A percentile compares a stretch with the other conserved stretches of the same genome.
These are phyloP conservation scores for Haplosporangium gracile DNA, from an alignment of 192 early-diverging fungal species.

Conservation along the genomic window DNA sequence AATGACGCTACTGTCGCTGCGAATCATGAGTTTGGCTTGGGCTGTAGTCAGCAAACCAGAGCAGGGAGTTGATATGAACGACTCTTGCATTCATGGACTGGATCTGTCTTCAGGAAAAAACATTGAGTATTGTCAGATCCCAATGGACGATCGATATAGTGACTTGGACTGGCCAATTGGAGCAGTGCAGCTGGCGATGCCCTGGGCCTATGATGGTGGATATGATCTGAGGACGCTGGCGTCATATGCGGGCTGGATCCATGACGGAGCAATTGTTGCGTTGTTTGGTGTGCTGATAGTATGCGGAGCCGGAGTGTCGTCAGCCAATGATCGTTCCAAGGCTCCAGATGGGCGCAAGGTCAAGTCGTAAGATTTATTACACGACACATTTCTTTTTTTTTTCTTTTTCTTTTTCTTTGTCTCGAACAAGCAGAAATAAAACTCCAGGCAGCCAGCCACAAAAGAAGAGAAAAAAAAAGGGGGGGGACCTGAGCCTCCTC, in stretches of 20 bases:
- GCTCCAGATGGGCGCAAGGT: background rate
- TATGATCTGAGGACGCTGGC: background rate
- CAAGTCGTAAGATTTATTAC: background rate
- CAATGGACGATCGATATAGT: background rate
- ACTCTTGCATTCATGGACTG: background rate
- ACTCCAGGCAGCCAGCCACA: background rate
- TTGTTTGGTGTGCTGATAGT: constrained; percentile 17
- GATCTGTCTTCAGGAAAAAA: background rate
- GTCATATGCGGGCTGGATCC: constrained; percentile 19
- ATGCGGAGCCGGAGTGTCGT: constrained; percentile 17
- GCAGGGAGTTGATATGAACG: background rate
- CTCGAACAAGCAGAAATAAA: no score
- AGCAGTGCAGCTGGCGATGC: background rate
- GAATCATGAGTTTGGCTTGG: constrained; percentile 16
- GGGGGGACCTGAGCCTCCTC: background rate
- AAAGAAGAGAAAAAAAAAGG: background rate
- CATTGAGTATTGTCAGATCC: background rate
- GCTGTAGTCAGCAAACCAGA: background rate
- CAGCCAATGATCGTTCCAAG: background rate
- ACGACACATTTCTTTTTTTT: no score
- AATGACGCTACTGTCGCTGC: constrained; percentile 7
- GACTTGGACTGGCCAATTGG: constrained; percentile 29
- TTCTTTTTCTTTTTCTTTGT: no score
- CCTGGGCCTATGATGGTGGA: background rate
- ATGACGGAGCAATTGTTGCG: constrained; percentile 14